These are phyloP conservation scores for Neonectria punicea DNA, from an alignment of 2,329 filamentous ascomycete species.

Conservation along the genomic window DNA sequence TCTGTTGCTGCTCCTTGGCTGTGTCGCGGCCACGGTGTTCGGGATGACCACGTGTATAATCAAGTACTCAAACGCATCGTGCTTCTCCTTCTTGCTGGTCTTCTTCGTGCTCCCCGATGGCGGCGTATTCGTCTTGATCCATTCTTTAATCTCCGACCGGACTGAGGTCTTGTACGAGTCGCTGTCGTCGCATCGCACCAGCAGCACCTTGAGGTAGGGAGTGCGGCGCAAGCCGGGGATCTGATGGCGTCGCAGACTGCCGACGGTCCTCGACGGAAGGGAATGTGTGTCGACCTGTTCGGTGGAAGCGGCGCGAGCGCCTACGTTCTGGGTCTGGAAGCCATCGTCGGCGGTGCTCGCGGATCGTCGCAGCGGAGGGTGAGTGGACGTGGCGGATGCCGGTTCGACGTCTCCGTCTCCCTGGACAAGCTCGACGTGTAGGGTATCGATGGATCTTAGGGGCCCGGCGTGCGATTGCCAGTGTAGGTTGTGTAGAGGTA, in stretches of 20 bases:
- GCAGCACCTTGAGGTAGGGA: constrained; percentile 89
- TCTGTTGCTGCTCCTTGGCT: constrained; percentile 72
- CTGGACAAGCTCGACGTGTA: constrained; percentile 89
- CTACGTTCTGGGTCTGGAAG: constrained; percentile 67
- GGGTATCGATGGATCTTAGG: constrained; percentile 89
- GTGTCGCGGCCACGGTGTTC: constrained; percentile 82
- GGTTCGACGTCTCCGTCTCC: constrained; percentile 65
- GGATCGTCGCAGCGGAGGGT: constrained; percentile 45
- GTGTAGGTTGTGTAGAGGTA: constrained; percentile 91
- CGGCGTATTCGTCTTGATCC: constrained; percentile 83
- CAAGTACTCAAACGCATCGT: constrained; percentile 96
- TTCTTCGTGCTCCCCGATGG: constrained; percentile 65
- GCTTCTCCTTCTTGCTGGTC: constrained; percentile 81
- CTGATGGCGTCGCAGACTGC: constrained; percentile 77
- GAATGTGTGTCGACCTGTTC: constrained; percentile 52
- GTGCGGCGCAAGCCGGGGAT: constrained; percentile 94
- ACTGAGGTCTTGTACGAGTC: constrained; percentile 89
- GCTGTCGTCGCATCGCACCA: constrained; percentile 94
- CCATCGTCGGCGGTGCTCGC: constrained; percentile 63
- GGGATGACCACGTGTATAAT: constrained; percentile 93
- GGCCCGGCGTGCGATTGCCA: constrained; percentile 97
- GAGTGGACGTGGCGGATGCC: constrained; percentile 46
- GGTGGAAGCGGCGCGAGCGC: constrained; percentile 51
- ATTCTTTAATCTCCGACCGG: constrained; percentile 84
- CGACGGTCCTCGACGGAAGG: constrained; percentile 47